Base-by-base conservation (phyloP, 768 basidiomycete genomes). In the Mrakia gelida region DNA sequence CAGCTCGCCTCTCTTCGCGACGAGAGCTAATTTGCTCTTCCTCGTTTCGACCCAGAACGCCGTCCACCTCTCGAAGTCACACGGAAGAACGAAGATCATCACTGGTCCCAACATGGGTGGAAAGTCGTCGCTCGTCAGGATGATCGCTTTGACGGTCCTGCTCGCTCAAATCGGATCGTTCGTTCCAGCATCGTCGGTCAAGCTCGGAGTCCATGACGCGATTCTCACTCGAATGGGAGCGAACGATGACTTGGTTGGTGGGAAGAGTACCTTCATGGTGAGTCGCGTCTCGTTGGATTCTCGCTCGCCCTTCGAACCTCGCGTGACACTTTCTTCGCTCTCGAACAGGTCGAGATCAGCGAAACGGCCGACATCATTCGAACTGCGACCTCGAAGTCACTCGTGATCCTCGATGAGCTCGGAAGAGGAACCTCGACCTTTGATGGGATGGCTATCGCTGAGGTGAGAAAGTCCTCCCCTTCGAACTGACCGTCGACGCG, bases 181-280 rank as follows among this genome's bases (percentile, higher is more conserved):
- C 82, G 73, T 98, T 3, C 96, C 96, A 26, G 94, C 94, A 1
- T 84, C 85, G 21, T 87, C 89, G 0, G 91, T 92, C 70, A 91
- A 85, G 80, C 85, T 96, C 63, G 89, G 91, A n/a, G 85, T 95
- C 73, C 87, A 94, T 72, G 95, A 98, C 81, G 90, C 91, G 0
- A 89, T 98, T 28, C 87, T 92, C 32, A 95, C 94, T 81, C 88
- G 95, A 72, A 95, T 95, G 93, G 94, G 94, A 78, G 96, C 96
- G 0, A 91, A 90, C 15, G 96, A 98, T 82, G 94, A 97, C 80
- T 84, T 98, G 34, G 88, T 90, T 9, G 88, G 91, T 56, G 94
- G 94, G 0, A 89, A 93, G 11, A 96, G 94, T 0, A 98, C 85
- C 68, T 81, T 68, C 72, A 67, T 78, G 32, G 77, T 77, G 34